Base-by-base conservation (phyloP, 1,284 basidiomycete genomes). In the Neolentinus lepideus region DNA sequence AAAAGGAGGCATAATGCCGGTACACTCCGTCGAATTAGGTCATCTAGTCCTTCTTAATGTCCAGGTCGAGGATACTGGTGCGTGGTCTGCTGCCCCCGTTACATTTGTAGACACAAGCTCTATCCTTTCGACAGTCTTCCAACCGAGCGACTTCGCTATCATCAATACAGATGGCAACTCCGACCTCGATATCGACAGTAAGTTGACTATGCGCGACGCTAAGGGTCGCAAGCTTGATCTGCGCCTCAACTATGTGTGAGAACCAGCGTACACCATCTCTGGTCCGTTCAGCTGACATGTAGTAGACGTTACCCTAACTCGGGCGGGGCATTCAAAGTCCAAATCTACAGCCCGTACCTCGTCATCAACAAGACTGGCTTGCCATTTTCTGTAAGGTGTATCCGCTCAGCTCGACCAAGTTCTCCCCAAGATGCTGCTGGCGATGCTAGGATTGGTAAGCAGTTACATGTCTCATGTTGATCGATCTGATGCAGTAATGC, bases 321-420 rank as follows among this genome's bases (percentile, higher is more conserved):
- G 11, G 97, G 96, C 2, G 95, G 97, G n/a, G 94, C 96, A 1
- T 97, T 98, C 80, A 96, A 93, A 71, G 92, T 98, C 1, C 96
- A 99, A 70, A 87, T 99, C 54, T 99, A 94, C 68, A 87, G 85
- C 61, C 95, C 97, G 2, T 99, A 91, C 68, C 77, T 99, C 53
- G 75, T 99, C 52, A 73, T 98, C 68, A 99, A 99, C 74, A 98
- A 98, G 77, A 94, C 94, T 0, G 90, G 88, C 1, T 71, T 96
- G 51, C 88, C 94, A 1, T 97, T 98, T 64, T 77, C 76, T 35
- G 77, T 97, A 33, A 86, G 81, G 60, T 84, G 92, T 29, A 71
- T 76, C 12, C 77, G 84, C 27, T 78, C 92, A 54, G 82, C 83
- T 55, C 85, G 92, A 60, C 77, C 90, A 8, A 84, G 85, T 14